phyloP scores from a whole-genome alignment of 805 yeast genomes.

The Saturnispora mendoncae region DNA sequence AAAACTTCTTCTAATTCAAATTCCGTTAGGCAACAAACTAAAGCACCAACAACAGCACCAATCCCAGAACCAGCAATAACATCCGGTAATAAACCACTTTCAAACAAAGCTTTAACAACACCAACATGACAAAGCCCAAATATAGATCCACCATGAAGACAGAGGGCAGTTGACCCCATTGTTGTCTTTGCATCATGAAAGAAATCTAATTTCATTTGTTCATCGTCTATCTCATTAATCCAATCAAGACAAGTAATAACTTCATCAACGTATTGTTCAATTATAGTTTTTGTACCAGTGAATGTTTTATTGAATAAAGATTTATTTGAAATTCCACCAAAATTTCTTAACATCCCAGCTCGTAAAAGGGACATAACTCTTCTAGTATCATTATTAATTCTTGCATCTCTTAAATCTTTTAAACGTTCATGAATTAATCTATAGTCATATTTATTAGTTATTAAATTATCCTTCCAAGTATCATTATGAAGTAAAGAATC shows the following conservation, averaged over 20 bases:
- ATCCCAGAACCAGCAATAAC: conserved; percentile 88
- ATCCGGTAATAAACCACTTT: conserved; percentile 67
- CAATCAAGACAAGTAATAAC: conserved; percentile 54
- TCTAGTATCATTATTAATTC: conserved; percentile 48
- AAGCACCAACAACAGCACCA: conserved; percentile 87
- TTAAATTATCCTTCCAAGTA: conserved; percentile 75
- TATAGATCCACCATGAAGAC: conserved; percentile 89
- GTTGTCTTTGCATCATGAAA: conserved; percentile 83
- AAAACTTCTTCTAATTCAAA: conserved; percentile 47
- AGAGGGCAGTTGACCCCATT: conserved; percentile 82
- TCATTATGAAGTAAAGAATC: conserved; percentile 47
- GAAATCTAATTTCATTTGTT: conserved; percentile 59
- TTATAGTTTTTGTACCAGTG: conserved; percentile 79
- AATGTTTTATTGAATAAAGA: conserved; percentile 72
- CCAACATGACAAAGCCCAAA: conserved; percentile 94
- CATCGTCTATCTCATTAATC: conserved; percentile 18
- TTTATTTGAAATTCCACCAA: conserved; percentile 82
- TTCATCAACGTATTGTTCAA: conserved; percentile 78
- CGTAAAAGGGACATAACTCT: conserved; percentile 58
- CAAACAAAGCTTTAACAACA: conserved; percentile 75
- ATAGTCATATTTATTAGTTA: conserved; percentile 76
- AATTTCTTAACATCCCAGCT: conserved; percentile 79
- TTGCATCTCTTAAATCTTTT: conserved; percentile 50
- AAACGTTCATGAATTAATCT: conserved; percentile 68
- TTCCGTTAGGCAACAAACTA: conserved; percentile 66